These are phyloP conservation scores for Pouteria campechiana DNA, from an alignment of 179 eudicot genomes.

Conservation along the genomic window DNA sequence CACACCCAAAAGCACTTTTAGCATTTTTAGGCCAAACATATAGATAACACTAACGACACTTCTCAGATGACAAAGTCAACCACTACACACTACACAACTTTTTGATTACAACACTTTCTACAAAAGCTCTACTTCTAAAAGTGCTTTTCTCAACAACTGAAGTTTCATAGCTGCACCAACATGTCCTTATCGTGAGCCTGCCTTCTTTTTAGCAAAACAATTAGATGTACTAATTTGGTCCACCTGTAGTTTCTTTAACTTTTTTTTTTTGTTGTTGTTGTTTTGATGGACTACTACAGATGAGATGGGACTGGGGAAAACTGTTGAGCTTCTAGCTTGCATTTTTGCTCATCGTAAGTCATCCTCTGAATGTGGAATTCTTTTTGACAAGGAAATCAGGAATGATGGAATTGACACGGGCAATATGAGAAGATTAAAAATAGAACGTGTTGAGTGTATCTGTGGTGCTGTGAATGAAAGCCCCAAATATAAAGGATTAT, in stretches of 20 bases:
- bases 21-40: too few relatives aligned
- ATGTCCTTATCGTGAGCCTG: too few relatives aligned
- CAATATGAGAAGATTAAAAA: conserved; percentile 57
- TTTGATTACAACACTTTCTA: too few relatives aligned
- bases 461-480: conserved; percentile 94
- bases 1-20: too few relatives aligned
- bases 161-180: too few relatives aligned
- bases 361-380: conserved; percentile 28
- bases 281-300: conserved; percentile 50
- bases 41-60: too few relatives aligned
- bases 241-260: neutral
- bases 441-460: conserved; percentile 87
- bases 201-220: too few relatives aligned
- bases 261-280: conserved; percentile 5
- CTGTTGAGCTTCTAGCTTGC: conserved; percentile 93
- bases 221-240: conserved; percentile 1
- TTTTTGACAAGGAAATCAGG: conserved; percentile 17
- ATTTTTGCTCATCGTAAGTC: conserved; percentile 65
- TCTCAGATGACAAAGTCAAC: too few relatives aligned
- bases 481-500: conserved; percentile 61
- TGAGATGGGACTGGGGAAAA: conserved; percentile 99
- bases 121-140: too few relatives aligned
- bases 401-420: conserved; percentile 16
- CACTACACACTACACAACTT: too few relatives aligned
- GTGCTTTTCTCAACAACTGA: too few relatives aligned